Base-by-base conservation (phyloP, 495 filamentous ascomycete species). In the Aspergillus affinis region DNA sequence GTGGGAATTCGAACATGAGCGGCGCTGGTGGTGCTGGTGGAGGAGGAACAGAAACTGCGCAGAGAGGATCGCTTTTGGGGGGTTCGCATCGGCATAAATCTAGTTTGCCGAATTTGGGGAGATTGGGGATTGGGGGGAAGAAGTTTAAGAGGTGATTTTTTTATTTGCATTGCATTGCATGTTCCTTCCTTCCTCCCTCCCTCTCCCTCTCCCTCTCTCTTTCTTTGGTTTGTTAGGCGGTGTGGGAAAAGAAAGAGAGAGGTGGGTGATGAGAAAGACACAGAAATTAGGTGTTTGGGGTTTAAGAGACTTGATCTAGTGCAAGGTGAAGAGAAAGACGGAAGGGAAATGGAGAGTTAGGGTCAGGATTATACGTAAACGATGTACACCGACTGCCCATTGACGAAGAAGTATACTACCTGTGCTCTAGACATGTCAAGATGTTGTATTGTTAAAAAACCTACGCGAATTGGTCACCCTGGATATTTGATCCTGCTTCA, bases 31-130 rank as follows among this genome's bases (percentile, higher is more conserved):
- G n/a, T n/a, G 23, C 23, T 26, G 23, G 23, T 26, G 23, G 23
- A 26, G 23, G 23, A 4, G 23, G 23, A 26, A 4, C 60, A 63
- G 59, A 68, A 51, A 47, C 51, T 18, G 65, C 61, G n/a, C 32
- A 55, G 26, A 21, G 69, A 58, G 63, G 69, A 5, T 67, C 80
- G 51, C 69, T 74, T n/a, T 67, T 78, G 18, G 72, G 71, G 8
- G 65, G 76, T 30, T 58, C 69, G 51, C 75, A 80, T 41, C 89
- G 86, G 66, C 78, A 85, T 20, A 85, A 83, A 60, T 84, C 84
- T 4, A 84, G 86, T 61, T 74, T 92, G 52, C 81, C 88, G 15
- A 88, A 90, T 65, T 81, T 92, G 65, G 88, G 88, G 19, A 76
- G 89, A 56, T 71, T 92, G 58, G 86, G 85, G 3, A 89, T 91